Percentiles rank a stretch among this genome's conserved stretches.
Conservation (phyloP, 768 basidiomycete species). For the Suillus ampliporus region DNA sequence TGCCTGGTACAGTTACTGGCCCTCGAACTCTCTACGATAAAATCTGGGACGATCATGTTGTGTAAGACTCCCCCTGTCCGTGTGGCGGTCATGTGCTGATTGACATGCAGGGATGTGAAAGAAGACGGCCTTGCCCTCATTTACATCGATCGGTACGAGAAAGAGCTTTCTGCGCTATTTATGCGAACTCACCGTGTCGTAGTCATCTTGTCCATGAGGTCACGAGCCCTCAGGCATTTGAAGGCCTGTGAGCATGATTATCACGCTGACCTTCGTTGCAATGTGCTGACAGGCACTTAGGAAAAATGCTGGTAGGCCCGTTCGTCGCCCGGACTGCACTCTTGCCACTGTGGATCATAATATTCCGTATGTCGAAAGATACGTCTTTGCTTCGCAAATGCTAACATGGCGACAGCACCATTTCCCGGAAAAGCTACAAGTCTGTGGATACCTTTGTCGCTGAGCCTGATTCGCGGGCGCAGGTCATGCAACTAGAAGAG, state of each 20-base stretch:
- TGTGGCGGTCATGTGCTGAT: slow-evolving; percentile 19
- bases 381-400: neutral
- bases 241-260: slow-evolving; percentile 66
- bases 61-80: slow-evolving; percentile 53
- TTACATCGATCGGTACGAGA: slow-evolving; percentile 77
- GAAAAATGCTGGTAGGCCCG: slow-evolving; percentile 74
- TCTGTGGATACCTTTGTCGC: slow-evolving; percentile 74
- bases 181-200: slow-evolving; percentile 1
- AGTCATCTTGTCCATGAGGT: slow-evolving; percentile 85
- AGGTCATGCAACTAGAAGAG: slow-evolving; percentile 82
- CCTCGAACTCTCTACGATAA: slow-evolving; percentile 97
- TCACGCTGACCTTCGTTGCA: slow-evolving; percentile 4
- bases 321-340: slow-evolving; percentile 87
- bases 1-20: slow-evolving; percentile 59
- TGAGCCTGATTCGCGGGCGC: slow-evolving; percentile 85
- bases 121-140: slow-evolving; percentile 81
- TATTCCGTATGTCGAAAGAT: slow-evolving; percentile 64
- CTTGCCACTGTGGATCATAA: slow-evolving; percentile 91
- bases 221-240: slow-evolving; percentile 92
- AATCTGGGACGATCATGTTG: slow-evolving; percentile 97
- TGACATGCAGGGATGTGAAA: slow-evolving; percentile 59
- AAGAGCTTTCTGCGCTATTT: neutral
- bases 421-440: slow-evolving; percentile 76
- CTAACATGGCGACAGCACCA: slow-evolving; percentile 52
- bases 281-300: slow-evolving; percentile 40